A percentile compares a stretch with the other conserved stretches of the same genome.
Evolutionary conservation across 2,329 filamentous ascomycete genomes (phyloP).

Genomic region (Chrysoporthe deuterocubensis): DNA sequence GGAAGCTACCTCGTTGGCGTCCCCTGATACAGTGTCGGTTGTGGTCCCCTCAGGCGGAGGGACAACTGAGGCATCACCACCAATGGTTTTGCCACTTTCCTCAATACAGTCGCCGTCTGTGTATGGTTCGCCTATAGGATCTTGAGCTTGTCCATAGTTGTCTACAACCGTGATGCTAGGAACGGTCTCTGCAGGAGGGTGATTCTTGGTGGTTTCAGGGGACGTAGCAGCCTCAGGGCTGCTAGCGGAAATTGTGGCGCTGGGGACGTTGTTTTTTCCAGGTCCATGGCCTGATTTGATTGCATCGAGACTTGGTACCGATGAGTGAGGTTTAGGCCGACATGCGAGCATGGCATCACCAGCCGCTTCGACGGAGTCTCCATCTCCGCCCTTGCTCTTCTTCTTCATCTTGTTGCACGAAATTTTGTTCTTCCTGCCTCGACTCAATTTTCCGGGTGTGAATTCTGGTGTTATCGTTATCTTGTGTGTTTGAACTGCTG

Average conservation of each 20-base stretch:
- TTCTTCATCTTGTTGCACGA: neutral
- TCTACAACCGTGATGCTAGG: neutral
- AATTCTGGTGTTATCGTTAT: neutral
- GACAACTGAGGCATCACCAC: neutral
- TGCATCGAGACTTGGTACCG: neutral
- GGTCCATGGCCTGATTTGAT: neutral
- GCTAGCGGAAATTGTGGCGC: neutral
- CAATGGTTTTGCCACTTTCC: neutral
- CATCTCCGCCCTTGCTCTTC: neutral
- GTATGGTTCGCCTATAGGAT: neutral
- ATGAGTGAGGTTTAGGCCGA: neutral
- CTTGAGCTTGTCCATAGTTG: neutral
- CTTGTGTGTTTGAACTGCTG: neutral
- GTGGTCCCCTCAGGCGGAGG: neutral
- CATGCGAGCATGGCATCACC: neutral
- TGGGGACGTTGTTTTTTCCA: neutral
- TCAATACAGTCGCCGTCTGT: neutral
- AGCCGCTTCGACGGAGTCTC: neutral
- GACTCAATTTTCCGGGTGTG: neutral
- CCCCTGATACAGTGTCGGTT: neutral
- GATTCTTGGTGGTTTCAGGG: neutral
- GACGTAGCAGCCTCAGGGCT: neutral
- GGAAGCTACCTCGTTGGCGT: neutral
- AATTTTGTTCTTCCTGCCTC: neutral
- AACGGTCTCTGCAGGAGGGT: neutral